phyloP scores from a whole-genome alignment of 164 flowering plant species.

The Tinospora cordifolia region DNA sequence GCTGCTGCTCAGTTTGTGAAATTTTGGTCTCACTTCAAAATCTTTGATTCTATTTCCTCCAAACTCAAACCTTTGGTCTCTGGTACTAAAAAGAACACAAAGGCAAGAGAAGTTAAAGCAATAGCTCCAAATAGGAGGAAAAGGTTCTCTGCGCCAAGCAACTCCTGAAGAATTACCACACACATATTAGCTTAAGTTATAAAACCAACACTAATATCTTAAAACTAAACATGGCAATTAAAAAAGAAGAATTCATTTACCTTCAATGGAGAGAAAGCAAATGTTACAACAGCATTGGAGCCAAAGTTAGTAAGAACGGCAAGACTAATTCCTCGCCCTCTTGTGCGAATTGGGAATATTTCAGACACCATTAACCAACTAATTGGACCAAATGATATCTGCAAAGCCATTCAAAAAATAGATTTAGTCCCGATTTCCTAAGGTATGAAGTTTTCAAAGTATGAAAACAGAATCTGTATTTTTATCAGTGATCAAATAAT shows the following conservation, averaged over 20 bases:
- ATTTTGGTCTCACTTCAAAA: conserved; percentile 31
- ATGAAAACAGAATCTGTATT: too few species aligned
- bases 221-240: background rate
- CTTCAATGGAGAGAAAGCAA: conserved; percentile 89
- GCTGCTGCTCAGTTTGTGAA: background rate
- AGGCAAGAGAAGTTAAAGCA: conserved; percentile 60
- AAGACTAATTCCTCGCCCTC: conserved; percentile 91
- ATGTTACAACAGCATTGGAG: conserved; percentile 85
- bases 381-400: conserved; percentile 94
- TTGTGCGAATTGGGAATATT: conserved; percentile 83
- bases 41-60: conserved; percentile 60
- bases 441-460: too few species aligned
- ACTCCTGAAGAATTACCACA: conserved; percentile 44
- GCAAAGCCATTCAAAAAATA: conserved; percentile 17
- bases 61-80: conserved; percentile 93
- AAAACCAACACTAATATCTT: background rate
- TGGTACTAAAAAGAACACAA: conserved; percentile 51
- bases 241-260: conserved; percentile 21
- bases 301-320: conserved; percentile 92
- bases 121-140: conserved; percentile 77
- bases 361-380: conserved; percentile 99
- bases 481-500: too few species aligned
- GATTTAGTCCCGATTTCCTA: background rate
- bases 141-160: conserved; percentile 75
- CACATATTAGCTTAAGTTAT: background rate